Evolutionary conservation across 805 yeast genomes (phyloP).

Genomic region (Starmerella vaccinii): DNA sequence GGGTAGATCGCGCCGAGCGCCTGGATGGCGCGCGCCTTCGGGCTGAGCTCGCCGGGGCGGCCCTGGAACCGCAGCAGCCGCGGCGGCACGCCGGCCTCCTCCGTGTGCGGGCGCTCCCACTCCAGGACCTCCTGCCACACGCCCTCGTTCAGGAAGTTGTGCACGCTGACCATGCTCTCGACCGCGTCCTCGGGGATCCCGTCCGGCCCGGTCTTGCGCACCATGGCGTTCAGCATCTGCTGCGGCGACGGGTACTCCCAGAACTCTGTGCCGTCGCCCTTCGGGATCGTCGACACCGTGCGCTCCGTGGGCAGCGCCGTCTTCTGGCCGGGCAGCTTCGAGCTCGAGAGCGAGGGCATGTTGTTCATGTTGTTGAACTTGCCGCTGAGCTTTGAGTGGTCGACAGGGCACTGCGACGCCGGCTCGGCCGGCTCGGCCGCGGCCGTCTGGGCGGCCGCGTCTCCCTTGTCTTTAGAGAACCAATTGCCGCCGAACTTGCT

Average conservation of each 20-base stretch:
- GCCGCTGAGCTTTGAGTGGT: constrained; percentile 25
- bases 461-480: constrained; percentile 9
- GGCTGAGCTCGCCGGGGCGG: constrained; percentile 76
- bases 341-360: constrained; percentile 69
- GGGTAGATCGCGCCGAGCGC: constrained; percentile 64
- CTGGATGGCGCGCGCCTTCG: constrained; percentile 67
- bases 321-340: constrained; percentile 70
- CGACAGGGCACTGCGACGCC: constrained; percentile 32
- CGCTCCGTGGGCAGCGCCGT: constrained; percentile 71
- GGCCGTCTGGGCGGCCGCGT: neutral
- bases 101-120: constrained; percentile 76
- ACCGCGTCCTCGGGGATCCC: constrained; percentile 91
- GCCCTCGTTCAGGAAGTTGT: constrained; percentile 90
- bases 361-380: constrained; percentile 70
- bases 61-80: constrained; percentile 82
- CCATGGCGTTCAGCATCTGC: constrained; percentile 97
- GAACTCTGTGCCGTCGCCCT: constrained; percentile 64
- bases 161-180: constrained; percentile 93
- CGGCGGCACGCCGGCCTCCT: constrained; percentile 48
- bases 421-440: neutral
- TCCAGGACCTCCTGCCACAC: constrained; percentile 91
- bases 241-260: constrained; percentile 99
- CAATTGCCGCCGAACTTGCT: no score
- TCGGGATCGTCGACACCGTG: constrained; percentile 75
- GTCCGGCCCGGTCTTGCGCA: constrained; percentile 66